A percentile compares a stretch with the other conserved stretches of the same genome.
Conservation (phyloP, 192 early-diverging fungal genomes). For the Coemansia sp. region DNA sequence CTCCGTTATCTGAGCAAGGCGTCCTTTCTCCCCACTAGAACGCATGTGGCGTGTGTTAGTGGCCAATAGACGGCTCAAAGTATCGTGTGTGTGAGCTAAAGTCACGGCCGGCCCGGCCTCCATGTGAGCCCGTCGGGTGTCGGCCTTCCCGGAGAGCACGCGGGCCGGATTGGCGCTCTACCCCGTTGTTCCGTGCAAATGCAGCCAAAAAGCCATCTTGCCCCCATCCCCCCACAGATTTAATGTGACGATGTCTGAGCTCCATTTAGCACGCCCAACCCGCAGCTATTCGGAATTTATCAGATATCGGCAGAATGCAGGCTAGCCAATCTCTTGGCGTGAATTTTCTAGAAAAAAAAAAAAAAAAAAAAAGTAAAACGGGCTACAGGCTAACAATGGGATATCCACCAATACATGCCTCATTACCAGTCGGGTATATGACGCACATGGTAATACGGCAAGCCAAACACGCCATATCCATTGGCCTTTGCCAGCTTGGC, state of each 20-base stretch:
- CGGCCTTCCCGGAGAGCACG: background rate
- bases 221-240: background rate
- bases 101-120: background rate
- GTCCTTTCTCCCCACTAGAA: background rate
- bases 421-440: slow-evolving; percentile 47
- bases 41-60: background rate
- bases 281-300: background rate
- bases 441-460: slow-evolving; percentile 62
- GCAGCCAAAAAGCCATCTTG: background rate
- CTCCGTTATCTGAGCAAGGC: background rate
- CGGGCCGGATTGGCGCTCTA: background rate
- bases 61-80: background rate
- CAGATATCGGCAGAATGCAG: background rate
- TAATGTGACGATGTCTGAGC: background rate
- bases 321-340: background rate
- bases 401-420: too few relatives aligned
- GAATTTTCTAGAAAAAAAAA: background rate
- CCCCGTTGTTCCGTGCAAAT: background rate
- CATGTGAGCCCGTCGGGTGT: background rate
- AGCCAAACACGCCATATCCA: slow-evolving; percentile 62
- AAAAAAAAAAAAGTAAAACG: too few relatives aligned
- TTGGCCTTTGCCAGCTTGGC: slow-evolving; percentile 67
- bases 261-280: background rate
- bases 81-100: background rate
- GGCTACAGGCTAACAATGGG: too few relatives aligned